phyloP scores from a whole-genome alignment of 1,139 yeast genomes.

The Hansenula lynferdii region DNA sequence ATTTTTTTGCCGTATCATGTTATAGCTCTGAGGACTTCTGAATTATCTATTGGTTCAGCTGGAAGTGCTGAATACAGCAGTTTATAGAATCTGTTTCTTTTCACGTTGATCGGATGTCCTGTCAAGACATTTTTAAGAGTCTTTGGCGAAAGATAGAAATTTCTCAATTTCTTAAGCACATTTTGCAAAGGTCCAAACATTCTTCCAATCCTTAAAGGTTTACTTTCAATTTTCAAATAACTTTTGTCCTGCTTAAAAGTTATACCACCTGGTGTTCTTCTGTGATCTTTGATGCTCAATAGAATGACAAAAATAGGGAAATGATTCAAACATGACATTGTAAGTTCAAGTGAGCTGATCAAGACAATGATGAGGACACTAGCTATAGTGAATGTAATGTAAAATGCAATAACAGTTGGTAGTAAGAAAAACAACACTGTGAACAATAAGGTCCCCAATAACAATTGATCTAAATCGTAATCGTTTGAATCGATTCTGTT shows the following conservation, averaged over 20 bases:
- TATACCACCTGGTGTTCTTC: slow-evolving; percentile 89
- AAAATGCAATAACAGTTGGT: slow-evolving; percentile 88
- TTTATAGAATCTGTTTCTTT: slow-evolving; percentile 41
- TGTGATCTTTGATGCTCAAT: slow-evolving; percentile 74
- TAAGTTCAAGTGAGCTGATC: slow-evolving; percentile 53
- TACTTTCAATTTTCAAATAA: slow-evolving; percentile 32
- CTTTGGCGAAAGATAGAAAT: slow-evolving; percentile 37
- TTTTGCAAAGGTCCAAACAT: slow-evolving; percentile 45
- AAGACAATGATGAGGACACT: slow-evolving; percentile 47
- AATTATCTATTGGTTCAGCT: slow-evolving; percentile 27
- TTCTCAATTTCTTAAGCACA: slow-evolving; percentile 33
- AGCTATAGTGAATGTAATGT: slow-evolving; percentile 62
- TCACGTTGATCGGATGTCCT: slow-evolving; percentile 43
- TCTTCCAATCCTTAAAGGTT: slow-evolving; percentile 37
- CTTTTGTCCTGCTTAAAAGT: slow-evolving; percentile 30
- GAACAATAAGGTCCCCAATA: slow-evolving; percentile 84
- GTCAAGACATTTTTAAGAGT: slow-evolving; percentile 35
- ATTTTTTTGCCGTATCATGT: no score
- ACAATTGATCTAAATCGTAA: slow-evolving; percentile 80
- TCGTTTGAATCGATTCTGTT: slow-evolving; percentile 81
- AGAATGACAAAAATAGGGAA: slow-evolving; percentile 82
- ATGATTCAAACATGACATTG: slow-evolving; percentile 67
- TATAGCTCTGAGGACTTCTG: slow-evolving; percentile 21
- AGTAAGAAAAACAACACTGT: slow-evolving; percentile 71
- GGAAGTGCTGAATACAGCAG: slow-evolving; percentile 48